These are phyloP conservation scores for Yamadazyma diddensiae DNA, from an alignment of 1,139 yeast genomes.

Conservation along the genomic window DNA sequence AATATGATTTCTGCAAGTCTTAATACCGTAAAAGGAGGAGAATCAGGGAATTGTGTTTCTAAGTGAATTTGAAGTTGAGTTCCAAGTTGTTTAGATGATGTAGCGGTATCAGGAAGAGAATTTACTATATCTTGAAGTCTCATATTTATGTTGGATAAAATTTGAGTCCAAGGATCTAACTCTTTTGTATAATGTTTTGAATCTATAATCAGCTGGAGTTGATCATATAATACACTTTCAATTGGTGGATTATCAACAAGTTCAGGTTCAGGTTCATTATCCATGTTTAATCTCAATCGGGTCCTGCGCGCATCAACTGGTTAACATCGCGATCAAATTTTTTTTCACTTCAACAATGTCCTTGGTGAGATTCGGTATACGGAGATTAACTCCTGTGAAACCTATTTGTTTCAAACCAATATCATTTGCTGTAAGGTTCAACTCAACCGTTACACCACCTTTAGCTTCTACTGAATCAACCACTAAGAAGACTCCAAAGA, in stretches of 20 bases:
- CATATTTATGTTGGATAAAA: conserved; percentile 4
- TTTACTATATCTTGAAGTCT: conserved; percentile 2
- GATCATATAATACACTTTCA: neutral
- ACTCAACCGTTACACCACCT: too few relatives aligned
- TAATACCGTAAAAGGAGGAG: conserved; percentile 59
- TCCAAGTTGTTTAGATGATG: conserved; percentile 3
- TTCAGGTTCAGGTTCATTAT: neutral
- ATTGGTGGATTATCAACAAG: neutral
- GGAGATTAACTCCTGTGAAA: too few relatives aligned
- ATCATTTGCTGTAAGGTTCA: too few relatives aligned
- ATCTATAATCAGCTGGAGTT: neutral
- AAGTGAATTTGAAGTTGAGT: conserved; percentile 17
- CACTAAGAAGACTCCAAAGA: too few relatives aligned
- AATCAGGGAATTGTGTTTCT: conserved; percentile 21
- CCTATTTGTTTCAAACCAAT: too few relatives aligned
- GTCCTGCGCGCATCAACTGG: neutral
- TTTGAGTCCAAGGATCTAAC: conserved; percentile 2
- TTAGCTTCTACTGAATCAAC: too few relatives aligned
- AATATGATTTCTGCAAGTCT: conserved; percentile 53
- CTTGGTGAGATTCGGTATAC: too few relatives aligned
- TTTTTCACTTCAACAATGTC: too few relatives aligned
- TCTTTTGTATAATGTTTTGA: conserved; percentile 4
- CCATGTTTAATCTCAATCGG: too few relatives aligned
- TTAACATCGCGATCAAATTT: conserved; percentile 1
- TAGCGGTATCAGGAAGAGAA: conserved; percentile 1